Evolutionary conservation across 805 yeast species (phyloP), one percentile per base, ranked within the genome.

Genomic region (Ogataea pignaliae): DNA sequence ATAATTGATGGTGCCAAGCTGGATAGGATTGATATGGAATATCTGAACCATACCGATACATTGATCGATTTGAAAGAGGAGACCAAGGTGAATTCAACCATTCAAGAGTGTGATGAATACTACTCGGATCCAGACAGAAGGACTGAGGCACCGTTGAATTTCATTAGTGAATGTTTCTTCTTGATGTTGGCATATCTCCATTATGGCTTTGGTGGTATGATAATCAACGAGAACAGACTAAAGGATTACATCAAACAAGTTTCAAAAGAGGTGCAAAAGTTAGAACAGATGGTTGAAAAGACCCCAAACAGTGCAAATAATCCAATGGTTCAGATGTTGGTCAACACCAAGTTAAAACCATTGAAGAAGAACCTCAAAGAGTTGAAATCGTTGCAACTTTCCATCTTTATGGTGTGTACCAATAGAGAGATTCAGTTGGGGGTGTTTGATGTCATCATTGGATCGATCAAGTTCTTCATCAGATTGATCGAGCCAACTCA

Each of bases 151-250:
- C 50, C 58, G 33, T 39, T 63, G 32, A 91, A 93, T 56, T 93
- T 93, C 61, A 88, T 93, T n/a, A 81, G 96, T 9, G 93, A 91
- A 52, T 84, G 95, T 56, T 93, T 89, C 63, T 93, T 75, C 57
- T 61, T 93, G 44, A 79, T 90, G 6, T 70, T 85, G 41, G 81
- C 95, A 0, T 89, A 84, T 60, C 64, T 88, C 39, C 90, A 91
- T 53, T 93, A 85, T 65, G 99, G 98, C 36, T 69, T 88, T 35
- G 95, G 95, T 18, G 98, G 97, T 40, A 66, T 85, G 0, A 65
- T 76, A 45, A 72, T 79, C 37, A 71, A 70, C 37, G 78, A 79
- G 47, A 80, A 77, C 36, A 78, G 83, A 46, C 56, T 82, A 29
- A 71, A 71, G 48, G 69, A 71, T 29, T 68, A 72, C 46, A 64